Evolutionary conservation across 2,329 filamentous ascomycete genomes (phyloP).

Genomic region (Talaromyces amestolkiae): DNA sequence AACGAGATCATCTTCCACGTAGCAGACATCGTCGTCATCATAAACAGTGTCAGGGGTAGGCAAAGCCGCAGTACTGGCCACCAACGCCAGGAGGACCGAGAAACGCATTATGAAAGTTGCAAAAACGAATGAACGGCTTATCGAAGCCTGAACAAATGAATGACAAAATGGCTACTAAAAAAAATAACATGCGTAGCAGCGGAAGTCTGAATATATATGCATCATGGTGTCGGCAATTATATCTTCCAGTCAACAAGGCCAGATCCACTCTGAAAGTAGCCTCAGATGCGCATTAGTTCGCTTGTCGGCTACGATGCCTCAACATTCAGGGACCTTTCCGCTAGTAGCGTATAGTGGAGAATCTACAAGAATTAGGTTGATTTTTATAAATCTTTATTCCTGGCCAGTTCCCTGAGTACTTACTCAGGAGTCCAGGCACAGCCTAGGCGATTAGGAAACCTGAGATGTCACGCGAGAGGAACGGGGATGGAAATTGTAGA

Average conservation of each 20-base stretch:
- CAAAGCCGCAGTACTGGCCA: neutral
- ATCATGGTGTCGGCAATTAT: neutral
- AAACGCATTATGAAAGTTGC: neutral
- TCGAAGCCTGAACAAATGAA: neutral
- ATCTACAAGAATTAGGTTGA: neutral
- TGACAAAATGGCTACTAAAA: neutral
- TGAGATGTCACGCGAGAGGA: neutral
- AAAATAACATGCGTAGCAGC: neutral
- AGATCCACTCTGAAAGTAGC: neutral
- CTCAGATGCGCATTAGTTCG: neutral
- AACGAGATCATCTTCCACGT: conserved; percentile 3
- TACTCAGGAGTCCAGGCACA: no score
- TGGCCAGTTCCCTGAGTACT: no score
- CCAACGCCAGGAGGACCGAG: neutral
- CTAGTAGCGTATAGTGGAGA: neutral
- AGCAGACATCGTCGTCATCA: neutral
- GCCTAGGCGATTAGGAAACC: no score
- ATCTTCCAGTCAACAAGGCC: neutral
- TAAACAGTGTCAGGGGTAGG: neutral
- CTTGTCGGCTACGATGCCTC: neutral
- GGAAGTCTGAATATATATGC: neutral
- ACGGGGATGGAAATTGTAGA: neutral
- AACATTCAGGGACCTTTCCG: neutral
- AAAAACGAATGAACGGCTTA: conserved; percentile 22
- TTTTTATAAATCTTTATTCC: neutral